Percentiles rank a stretch among this genome's conserved stretches.
Conservation (phyloP, 257 asterid species). For the Ballota nigra region DNA sequence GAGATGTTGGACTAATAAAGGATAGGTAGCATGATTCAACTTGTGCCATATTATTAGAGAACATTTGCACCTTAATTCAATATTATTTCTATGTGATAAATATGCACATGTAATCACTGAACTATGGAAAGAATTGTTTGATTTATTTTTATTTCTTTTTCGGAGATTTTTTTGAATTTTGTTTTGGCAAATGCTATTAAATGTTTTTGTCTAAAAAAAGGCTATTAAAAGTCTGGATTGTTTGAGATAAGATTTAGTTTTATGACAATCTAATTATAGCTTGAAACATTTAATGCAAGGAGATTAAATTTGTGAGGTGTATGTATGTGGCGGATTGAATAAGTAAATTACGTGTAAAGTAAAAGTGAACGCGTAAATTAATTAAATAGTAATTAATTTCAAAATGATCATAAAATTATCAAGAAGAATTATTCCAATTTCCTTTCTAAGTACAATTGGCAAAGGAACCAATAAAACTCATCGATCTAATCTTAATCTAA, state of each 20-base stretch:
- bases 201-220: neutral
- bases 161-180: neutral
- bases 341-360: too few relatives aligned
- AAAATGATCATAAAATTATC: too few relatives aligned
- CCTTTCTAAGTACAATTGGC: too few relatives aligned
- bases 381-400: too few relatives aligned
- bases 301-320: neutral
- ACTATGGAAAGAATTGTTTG: too few relatives aligned
- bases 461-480: too few relatives aligned
- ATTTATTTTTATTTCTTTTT: too few relatives aligned
- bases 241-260: conserved; percentile 3
- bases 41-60: neutral
- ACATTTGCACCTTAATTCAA: neutral
- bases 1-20: neutral
- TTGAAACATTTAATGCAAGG: neutral
- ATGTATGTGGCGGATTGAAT: too few relatives aligned
- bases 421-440: too few relatives aligned
- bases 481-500: too few relatives aligned
- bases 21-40: neutral
- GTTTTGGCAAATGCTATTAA: neutral
- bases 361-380: too few relatives aligned
- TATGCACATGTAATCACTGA: neutral
- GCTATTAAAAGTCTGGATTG: neutral
- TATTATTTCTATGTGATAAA: too few relatives aligned
- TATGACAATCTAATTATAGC: neutral